Evolutionary conservation across 2,329 filamentous ascomycete genomes (phyloP).

Genomic region (Phialemoniopsis sp.): DNA sequence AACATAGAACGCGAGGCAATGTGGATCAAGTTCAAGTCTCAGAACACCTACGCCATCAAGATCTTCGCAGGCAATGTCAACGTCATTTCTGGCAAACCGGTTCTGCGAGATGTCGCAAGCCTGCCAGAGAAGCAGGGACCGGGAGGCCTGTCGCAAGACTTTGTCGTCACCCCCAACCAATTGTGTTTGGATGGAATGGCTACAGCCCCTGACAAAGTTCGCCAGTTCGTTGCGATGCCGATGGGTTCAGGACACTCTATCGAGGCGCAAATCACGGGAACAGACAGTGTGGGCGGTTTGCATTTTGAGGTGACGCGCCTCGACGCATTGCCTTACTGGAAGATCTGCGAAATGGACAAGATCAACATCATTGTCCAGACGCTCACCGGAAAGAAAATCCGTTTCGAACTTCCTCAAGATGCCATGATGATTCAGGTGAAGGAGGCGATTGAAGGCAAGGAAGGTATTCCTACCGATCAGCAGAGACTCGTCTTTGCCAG

Average conservation of each 20-base stretch:
- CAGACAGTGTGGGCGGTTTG: conserved; percentile 2
- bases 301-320: conserved; percentile 5
- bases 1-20: conserved; percentile 5
- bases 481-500: not conserved
- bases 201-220: conserved; percentile 1
- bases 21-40: conserved; percentile 3
- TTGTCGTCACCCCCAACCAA: conserved; percentile 2
- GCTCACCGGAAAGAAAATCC: not conserved
- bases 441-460: not conserved
- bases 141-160: conserved; percentile 3
- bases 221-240: conserved; percentile 7
- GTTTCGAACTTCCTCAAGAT: not conserved
- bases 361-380: not conserved
- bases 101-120: not conserved
- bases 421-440: not conserved
- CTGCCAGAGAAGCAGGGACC: not conserved
- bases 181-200: conserved; percentile 5
- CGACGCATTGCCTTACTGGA: not conserved
- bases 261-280: conserved; percentile 3
- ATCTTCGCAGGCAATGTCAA: conserved; percentile 6
- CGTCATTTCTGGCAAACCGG: conserved; percentile 4
- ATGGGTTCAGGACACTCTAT: conserved; percentile 1
- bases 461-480: not conserved
- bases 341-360: not conserved
- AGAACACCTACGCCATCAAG: conserved; percentile 3